Percentiles rank a stretch among this genome's conserved stretches.
Evolutionary conservation across 192 early-diverging fungal species (phyloP).

Genomic region (Paraglomus brasilianum): DNA sequence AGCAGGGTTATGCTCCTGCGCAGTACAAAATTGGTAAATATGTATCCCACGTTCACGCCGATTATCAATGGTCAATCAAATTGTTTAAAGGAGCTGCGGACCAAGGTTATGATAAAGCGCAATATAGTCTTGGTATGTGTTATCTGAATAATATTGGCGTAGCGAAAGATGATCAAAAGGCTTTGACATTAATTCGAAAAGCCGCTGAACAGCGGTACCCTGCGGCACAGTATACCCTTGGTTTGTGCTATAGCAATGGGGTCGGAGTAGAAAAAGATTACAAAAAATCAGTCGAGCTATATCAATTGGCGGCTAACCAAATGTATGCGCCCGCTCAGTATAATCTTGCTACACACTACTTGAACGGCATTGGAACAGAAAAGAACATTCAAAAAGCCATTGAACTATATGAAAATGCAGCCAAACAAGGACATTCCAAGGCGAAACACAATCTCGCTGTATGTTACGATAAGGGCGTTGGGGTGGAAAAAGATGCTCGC

Average conservation of each 20-base stretch:
- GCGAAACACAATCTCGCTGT: constrained; percentile 58
- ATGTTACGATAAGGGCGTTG: constrained; percentile 60
- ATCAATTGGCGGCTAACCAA: constrained; percentile 50
- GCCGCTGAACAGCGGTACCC: constrained; percentile 74
- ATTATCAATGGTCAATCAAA: too few relatives aligned
- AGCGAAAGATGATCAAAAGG: constrained; percentile 43
- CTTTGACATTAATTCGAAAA: constrained; percentile 61
- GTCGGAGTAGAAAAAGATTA: constrained; percentile 65
- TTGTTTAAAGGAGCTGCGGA: constrained; percentile 33
- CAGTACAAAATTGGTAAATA: too few relatives aligned
- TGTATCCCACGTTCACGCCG: too few relatives aligned
- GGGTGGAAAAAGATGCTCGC: constrained; percentile 32
- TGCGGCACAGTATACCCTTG: constrained; percentile 69
- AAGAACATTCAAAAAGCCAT: constrained; percentile 50
- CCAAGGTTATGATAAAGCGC: constrained; percentile 55
- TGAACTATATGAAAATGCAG: constrained; percentile 62
- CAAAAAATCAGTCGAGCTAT: constrained; percentile 58
- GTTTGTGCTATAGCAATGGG: constrained; percentile 80
- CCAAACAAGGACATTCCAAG: constrained; percentile 56
- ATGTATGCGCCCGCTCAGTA: constrained; percentile 63
- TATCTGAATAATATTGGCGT: constrained; percentile 61
- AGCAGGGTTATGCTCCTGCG: not conserved
- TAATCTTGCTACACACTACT: constrained; percentile 75
- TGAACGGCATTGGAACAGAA: constrained; percentile 58
- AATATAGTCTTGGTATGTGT: constrained; percentile 57